Evolutionary conservation across 2,329 filamentous ascomycete species (phyloP), one percentile per base, ranked within the genome.

Genomic region (Aspergillus pseudoglaucus): DNA sequence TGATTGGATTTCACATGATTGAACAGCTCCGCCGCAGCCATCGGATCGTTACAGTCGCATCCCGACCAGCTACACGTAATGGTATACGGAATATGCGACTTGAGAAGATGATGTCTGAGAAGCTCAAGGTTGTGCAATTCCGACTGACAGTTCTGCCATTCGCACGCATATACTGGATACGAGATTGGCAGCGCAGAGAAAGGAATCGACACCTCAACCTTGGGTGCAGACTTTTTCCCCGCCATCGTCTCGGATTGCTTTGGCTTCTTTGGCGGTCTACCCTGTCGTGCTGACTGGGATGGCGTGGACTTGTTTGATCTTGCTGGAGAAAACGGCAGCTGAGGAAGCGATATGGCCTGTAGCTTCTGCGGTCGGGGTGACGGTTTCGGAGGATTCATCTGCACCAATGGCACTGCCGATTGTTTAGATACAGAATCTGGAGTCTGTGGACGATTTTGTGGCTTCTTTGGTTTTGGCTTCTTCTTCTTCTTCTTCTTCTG

Each of bases 41-140:
- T 45, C 2, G 48, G 49, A 4, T 47, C 55, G 10, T 49, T 45
- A 43, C 55, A 48, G 1, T 48, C 41, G 40, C 60, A 64, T 14
- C 47, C 58, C n/a, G 57, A 50, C 58, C 63, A 62, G 30, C 55
- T 48, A 42, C 60, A 66, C 3, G 47, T 51, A 35, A 64, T 58
- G 14, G 58, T 52, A 44, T 60, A 50, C 2, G 66, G 61, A 2
- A 67, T 55, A 48, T 85, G 82, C 3, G 78, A 62, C 55, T 81
- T 83, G 45, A 71, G 59, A 5, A 83, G 63, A 59, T 86, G 83
- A 48, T 78, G 79, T 51, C 75, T 75, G 5, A 85, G 65, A 0
- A 77, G 79, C 7, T 77, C 74, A 12, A 84, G 62, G 54, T 84
- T 85, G 62, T 85, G 82, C 4, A 85, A 66, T 53, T 82, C 73